Base-by-base conservation (phyloP, 371 early-diverging fungal species). In the Apophysomyces trapeziformis region DNA sequence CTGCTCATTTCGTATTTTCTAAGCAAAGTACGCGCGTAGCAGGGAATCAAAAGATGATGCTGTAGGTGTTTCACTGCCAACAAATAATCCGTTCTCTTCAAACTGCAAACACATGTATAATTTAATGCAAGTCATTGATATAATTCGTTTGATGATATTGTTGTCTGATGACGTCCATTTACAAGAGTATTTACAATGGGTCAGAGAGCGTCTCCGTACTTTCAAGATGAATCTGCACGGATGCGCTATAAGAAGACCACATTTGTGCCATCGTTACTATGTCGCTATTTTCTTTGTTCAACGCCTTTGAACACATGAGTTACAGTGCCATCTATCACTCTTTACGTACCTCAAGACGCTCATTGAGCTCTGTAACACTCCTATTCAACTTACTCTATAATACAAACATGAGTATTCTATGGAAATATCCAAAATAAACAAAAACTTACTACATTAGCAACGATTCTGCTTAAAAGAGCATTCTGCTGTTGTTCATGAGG, bases 401-500 rank as follows among this genome's bases (percentile, higher is more conserved):
- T 13, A 37, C 47, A 65, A 14, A 57, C 26, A 0, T 16, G 8
- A 18, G 0, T 37, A 47, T 21, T 39, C 13, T n/a, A 45, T n/a
- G 16, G 35, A 8, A 13, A 21, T 4, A 59, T 11, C 18, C n/a
- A 8, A 16, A 44, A 1, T 14, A 8, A 43, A 18, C 13, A 26
- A 16, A 2, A 38, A 56, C 66, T 50, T 50, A 70, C 70, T 50
- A 70, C 66, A 43, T 66, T 70, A 16, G 54, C n/a, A 2, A 70
- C 66, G 39, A 70, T 70, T 36, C 70, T 39, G 50, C 64, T 63
- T 18, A 70, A 38, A 14, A 70, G 47, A 2, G 63, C 66, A 63
- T 61, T 63, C 59, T 70, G 70, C 16, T 66, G 65, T 58, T 70
- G 65, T 38, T 70, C 70, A 54, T 70, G 63, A 4, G 70, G 70